Conservation (phyloP, 352 stramenopile species). For the Pythium vanterpoolii region DNA sequence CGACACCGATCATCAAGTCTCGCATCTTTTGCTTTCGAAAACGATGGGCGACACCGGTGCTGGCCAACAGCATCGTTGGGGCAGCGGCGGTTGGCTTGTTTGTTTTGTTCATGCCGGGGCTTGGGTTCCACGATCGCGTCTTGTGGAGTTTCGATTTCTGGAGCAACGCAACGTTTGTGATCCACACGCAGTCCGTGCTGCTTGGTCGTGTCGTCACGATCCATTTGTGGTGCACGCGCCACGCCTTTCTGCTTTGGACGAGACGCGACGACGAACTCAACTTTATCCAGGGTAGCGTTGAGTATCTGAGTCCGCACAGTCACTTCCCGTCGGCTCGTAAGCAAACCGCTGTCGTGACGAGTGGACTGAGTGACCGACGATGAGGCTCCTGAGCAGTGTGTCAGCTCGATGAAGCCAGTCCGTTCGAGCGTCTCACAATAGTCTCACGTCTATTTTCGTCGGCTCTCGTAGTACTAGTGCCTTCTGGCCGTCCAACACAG, state of each 20-base stretch:
- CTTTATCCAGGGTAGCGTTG: constrained; percentile 8
- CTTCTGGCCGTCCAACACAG: too few relatives aligned
- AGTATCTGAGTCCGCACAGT: constrained; percentile 6
- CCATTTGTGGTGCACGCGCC: constrained; percentile 6
- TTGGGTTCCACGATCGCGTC: constrained; percentile 2
- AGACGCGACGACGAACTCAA: constrained; percentile 14
- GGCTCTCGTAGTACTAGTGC: too few relatives aligned
- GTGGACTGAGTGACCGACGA: too few relatives aligned
- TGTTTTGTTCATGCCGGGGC: not conserved
- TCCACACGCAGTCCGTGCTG: not conserved
- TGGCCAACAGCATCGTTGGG: not conserved
- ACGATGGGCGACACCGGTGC: not conserved
- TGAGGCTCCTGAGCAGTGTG: too few relatives aligned
- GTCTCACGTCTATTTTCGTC: too few relatives aligned
- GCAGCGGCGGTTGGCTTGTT: not conserved
- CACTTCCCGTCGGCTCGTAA: not conserved
- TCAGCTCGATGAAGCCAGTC: too few relatives aligned
- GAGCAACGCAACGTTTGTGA: not conserved
- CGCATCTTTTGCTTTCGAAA: constrained; percentile 8
- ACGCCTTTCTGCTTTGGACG: constrained; percentile 3
- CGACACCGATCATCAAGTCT: not conserved
- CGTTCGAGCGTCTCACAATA: too few relatives aligned
- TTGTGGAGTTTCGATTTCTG: constrained; percentile 4
- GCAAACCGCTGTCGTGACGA: not conserved
- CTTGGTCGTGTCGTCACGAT: constrained; percentile 7